Evolutionary conservation across 1,284 basidiomycete genomes (phyloP), one percentile per base, ranked within the genome.

Genomic region (Melanopsichium pennsylvanicum): DNA sequence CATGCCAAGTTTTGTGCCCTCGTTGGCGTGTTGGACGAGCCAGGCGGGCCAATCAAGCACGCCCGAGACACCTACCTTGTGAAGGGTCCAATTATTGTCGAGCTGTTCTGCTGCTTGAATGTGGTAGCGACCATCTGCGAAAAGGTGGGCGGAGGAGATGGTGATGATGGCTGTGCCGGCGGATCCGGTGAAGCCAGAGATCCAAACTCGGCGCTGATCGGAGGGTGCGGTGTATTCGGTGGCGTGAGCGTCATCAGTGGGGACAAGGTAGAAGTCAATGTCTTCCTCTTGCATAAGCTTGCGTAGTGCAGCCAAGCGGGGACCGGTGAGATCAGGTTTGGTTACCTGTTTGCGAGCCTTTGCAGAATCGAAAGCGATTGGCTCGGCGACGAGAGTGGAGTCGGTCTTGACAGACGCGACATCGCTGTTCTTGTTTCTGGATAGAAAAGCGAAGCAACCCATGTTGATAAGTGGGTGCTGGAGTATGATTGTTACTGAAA

Each of bases 121-220:
- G 89, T 91, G 95, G 81, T 96, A 96, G 23, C 92, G 86, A 22
- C 92, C 91, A 81, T 97, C 93, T 18, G 89, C 89, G 67, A 94
- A 86, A 23, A 96, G 84, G 29, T 79, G 74, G 12, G 72, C 69
- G 11, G 76, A 67, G 70, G 89, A 54, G 13, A 32, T 38, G 12
- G 89, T 88, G 19, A 95, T 83, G 36, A 97, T 85, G 5, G 90
- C 93, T 43, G 88, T 86, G 7, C 93, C 93, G 4, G 90, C 88
- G n/a, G 89, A 88, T 12, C 93, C 93, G 16, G 87, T 87, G 81
- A 96, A 96, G 16, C 88, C 90, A 21, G 90, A 89, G 46, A 96
- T 88, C 84, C 86, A 96, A 74, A 90, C 87, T 48, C 90, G 85
- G 26, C 93, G 87, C 80, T 90, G 89, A 78, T 96, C 92, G 41